These are phyloP conservation scores for Talaromyces albobiverticillius DNA, from an alignment of 2,329 filamentous ascomycete genomes.

Conservation along the genomic window DNA sequence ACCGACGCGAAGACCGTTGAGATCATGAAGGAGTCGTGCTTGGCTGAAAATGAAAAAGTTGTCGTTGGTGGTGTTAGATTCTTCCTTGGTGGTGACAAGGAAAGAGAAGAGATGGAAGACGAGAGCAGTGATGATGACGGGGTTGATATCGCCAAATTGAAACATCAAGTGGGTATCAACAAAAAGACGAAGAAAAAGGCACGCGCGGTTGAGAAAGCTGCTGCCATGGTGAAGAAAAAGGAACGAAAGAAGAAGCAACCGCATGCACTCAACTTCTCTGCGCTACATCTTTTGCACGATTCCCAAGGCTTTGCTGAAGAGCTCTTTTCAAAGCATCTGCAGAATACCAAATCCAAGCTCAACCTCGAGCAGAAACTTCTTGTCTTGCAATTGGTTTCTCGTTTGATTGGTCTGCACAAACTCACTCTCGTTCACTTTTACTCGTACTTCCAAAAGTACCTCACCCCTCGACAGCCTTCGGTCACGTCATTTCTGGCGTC, in stretches of 20 bases:
- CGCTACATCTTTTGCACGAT: conserved; percentile 87
- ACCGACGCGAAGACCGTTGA: conserved; percentile 92
- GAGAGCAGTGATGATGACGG: conserved; percentile 77
- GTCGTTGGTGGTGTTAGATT: conserved; percentile 83
- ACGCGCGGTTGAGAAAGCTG: conserved; percentile 73
- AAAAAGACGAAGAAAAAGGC: conserved; percentile 93
- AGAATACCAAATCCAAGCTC: conserved; percentile 79
- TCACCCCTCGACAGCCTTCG: conserved; percentile 81
- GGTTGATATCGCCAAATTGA: conserved; percentile 74
- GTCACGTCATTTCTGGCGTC: conserved; percentile 93
- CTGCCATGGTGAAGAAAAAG: conserved; percentile 75
- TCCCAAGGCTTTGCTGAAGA: conserved; percentile 90
- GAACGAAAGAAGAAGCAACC: conserved; percentile 86
- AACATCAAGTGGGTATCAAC: conserved; percentile 86
- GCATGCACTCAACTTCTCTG: conserved; percentile 91
- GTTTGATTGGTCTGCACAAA: conserved; percentile 89
- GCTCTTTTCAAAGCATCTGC: conserved; percentile 86
- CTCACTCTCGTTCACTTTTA: conserved; percentile 86
- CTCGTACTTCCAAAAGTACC: conserved; percentile 92
- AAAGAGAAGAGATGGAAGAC: conserved; percentile 88
- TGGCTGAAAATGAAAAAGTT: conserved; percentile 92
- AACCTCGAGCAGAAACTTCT: conserved; percentile 84
- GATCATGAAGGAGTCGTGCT: conserved; percentile 90
- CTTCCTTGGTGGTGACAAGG: conserved; percentile 94
- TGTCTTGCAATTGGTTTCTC: conserved; percentile 86